Evolutionary conservation across 495 filamentous ascomycete genomes (phyloP).

Genomic region (Glutinoglossum americanum): DNA sequence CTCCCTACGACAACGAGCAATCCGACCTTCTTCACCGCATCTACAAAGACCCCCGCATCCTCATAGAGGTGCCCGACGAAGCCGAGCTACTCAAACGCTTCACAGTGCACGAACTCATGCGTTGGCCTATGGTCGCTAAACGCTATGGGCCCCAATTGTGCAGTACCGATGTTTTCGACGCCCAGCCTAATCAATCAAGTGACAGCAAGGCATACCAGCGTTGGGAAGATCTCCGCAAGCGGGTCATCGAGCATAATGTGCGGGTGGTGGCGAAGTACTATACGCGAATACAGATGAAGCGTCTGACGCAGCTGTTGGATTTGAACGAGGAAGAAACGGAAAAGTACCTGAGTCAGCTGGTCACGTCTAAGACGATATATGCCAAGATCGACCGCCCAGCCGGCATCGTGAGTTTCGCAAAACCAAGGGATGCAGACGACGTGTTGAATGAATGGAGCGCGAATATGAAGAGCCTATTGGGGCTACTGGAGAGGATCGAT

Average conservation of each 20-base stretch:
- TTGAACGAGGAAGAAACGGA: conserved; percentile 89
- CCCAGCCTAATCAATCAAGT: conserved; percentile 30
- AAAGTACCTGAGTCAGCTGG: conserved; percentile 87
- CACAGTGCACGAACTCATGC: conserved; percentile 91
- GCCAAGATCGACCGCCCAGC: conserved; percentile 95
- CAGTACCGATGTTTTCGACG: conserved; percentile 71
- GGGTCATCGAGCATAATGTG: conserved; percentile 97
- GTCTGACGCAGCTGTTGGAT: conserved; percentile 74
- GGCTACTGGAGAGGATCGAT: conserved; percentile 80
- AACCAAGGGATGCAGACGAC: conserved; percentile 88
- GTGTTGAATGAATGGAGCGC: conserved; percentile 96
- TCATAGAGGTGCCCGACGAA: conserved; percentile 40
- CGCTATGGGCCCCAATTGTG: conserved; percentile 77
- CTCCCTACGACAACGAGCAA: conserved; percentile 96
- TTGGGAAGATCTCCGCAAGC: conserved; percentile 88
- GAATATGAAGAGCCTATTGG: conserved; percentile 94
- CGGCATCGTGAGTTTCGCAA: conserved; percentile 75
- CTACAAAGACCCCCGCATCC: conserved; percentile 35
- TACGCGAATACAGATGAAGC: conserved; percentile 80
- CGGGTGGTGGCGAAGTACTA: conserved; percentile 96
- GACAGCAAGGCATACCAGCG: conserved; percentile 55
- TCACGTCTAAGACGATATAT: conserved; percentile 89
- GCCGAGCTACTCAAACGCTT: conserved; percentile 74
- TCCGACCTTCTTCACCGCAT: conserved; percentile 91
- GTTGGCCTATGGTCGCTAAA: conserved; percentile 81